Evolutionary conservation across 2,329 filamentous ascomycete genomes (phyloP), one percentile per base, ranked within the genome.

Genomic region (Colletotrichum camelliae): DNA sequence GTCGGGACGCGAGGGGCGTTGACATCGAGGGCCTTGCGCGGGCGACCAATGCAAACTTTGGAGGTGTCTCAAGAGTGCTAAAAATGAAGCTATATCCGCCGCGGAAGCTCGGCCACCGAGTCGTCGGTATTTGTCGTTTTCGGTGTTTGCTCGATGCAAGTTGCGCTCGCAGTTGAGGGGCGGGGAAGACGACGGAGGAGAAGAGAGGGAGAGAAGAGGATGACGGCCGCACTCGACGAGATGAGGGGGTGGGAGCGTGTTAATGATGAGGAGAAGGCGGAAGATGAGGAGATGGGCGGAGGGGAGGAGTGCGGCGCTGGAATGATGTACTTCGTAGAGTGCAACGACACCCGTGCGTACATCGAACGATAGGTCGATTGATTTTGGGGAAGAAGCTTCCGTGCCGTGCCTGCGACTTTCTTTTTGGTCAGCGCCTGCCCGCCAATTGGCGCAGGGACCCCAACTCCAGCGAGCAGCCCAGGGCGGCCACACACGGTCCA

Each of bases 261-360:
- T 66, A 52, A 61, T 67, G 69, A 72, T 13, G 72, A 67, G 39
- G 55, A 55, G 68, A n/a, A 27, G 52, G 31, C 43, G 60, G 69
- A 33, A 55, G 52, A 39, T 57, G 68, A 52, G 67, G 66, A 58
- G 24, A 31, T n/a, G 70, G 21, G 72, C 33, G 58, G 58, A 43
- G 73, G 62, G 70, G 43, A 37, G 35, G 18, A 65, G 58, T 27
- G 39, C 43, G 62, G 57, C 69, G 74, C 35, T 55, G 65, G 52
- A 66, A 76, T 76, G 74, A 76, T 76, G 74, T n/a, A n/a, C n/a
- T n/a, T n/a, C n/a, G n/a, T 69, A 74, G 65, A 62, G 74, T 71
- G 60, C 29, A 9, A 65, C 68, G 68, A 71, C 68, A 71, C 70
- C 70, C 58, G 74, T 76, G 74, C 74, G 74, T 60, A 18, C 61